Percentiles rank a stretch among this genome's conserved stretches.
These are phyloP conservation scores for Fusarium vanettenii DNA, from an alignment of 2,329 filamentous ascomycete species.

Conservation along the genomic window DNA sequence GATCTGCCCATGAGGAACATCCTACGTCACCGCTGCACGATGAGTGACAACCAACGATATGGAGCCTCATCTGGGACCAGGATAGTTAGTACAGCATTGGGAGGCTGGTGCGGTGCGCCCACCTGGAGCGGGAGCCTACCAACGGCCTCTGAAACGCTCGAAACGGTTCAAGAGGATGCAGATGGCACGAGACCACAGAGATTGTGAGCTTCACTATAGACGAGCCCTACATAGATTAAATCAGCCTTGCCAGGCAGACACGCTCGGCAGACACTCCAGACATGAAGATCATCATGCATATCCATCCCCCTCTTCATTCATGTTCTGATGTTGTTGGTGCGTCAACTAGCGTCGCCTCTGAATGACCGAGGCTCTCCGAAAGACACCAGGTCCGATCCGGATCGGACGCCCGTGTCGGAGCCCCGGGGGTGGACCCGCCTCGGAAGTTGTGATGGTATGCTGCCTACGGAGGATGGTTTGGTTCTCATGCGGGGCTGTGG, in stretches of 20 bases:
- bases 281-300: neutral
- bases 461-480: constrained; percentile 22
- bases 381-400: constrained; percentile 19
- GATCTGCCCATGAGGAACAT: constrained; percentile 23
- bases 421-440: constrained; percentile 35
- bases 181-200: constrained; percentile 1
- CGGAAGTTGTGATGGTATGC: constrained; percentile 27
- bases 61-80: constrained; percentile 32
- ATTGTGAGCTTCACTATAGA: neutral
- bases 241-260: neutral
- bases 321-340: constrained; percentile 6
- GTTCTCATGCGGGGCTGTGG: constrained; percentile 30
- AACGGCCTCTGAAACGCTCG: neutral
- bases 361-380: constrained; percentile 30
- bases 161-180: neutral
- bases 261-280: neutral
- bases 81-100: neutral
- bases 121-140: neutral
- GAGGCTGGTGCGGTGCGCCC: neutral
- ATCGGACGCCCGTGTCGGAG: constrained; percentile 36
- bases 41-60: constrained; percentile 19
- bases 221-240: neutral
- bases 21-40: constrained; percentile 38
- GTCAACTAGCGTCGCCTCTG: constrained; percentile 11
- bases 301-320: neutral